A percentile compares a stretch with the other conserved stretches of the same genome.
Conservation (phyloP, 1,139 yeast genomes). For the Suhomyces bribrorum region DNA sequence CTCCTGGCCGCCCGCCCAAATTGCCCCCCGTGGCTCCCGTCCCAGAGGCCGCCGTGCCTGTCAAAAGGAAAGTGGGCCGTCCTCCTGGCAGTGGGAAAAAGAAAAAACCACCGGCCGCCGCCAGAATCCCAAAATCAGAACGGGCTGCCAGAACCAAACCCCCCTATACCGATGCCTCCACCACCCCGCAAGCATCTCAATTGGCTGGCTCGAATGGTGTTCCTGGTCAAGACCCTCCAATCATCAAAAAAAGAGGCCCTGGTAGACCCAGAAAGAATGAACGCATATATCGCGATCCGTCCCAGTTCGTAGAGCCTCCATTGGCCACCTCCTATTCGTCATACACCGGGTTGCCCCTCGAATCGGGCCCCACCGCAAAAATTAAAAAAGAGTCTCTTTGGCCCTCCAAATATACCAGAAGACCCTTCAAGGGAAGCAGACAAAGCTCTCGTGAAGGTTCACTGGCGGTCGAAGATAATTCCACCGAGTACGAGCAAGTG, state of each 20-base stretch:
- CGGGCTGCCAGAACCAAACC: constrained; percentile 2
- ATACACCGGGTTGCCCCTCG: constrained; percentile 69
- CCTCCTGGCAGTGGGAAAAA: constrained; percentile 12
- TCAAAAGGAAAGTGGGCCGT: constrained; percentile 9
- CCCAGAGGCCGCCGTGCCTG: constrained; percentile 1
- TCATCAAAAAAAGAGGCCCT: constrained; percentile 12
- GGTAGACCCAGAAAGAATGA: constrained; percentile 23
- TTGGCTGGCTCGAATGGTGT: not conserved
- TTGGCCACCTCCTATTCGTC: constrained; percentile 52
- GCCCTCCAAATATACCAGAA: constrained; percentile 30
- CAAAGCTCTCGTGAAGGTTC: constrained; percentile 13
- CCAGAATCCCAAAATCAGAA: constrained; percentile 5
- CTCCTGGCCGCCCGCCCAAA: constrained; percentile 1
- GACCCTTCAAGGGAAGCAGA: constrained; percentile 14
- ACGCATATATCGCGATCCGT: constrained; percentile 6
- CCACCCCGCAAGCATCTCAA: too few relatives aligned
- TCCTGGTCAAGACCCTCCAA: constrained; percentile 2
- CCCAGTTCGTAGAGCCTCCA: constrained; percentile 56
- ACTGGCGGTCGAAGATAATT: constrained; percentile 11
- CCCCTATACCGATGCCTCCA: constrained; percentile 1
- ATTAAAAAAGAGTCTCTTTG: constrained; percentile 53
- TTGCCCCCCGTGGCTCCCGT: constrained; percentile 2
- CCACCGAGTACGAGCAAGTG: constrained; percentile 13
- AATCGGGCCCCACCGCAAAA: constrained; percentile 57
- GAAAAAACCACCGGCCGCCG: constrained; percentile 5